A percentile compares a stretch with the other conserved stretches of the same genome.
Conservation (phyloP, 1,139 yeast species). For the Blastobotrys ciferrii region DNA sequence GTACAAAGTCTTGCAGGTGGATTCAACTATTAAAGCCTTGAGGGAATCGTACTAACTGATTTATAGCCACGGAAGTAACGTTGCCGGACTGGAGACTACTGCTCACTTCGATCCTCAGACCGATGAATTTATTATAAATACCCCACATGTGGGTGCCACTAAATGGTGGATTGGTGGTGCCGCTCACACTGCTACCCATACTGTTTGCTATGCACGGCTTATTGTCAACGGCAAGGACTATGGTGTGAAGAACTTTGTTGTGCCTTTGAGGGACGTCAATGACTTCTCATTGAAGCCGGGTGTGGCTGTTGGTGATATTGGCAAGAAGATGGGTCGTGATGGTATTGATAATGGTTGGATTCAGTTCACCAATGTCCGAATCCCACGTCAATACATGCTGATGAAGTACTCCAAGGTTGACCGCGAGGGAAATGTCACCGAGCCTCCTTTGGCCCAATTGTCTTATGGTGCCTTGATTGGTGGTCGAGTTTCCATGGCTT, state of each 20-base stretch:
- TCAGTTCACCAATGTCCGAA: constrained; percentile 75
- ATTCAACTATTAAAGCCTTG: no score
- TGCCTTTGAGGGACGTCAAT: constrained; percentile 74
- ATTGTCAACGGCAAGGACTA: constrained; percentile 79
- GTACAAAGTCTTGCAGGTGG: no score
- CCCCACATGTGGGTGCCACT: constrained; percentile 89
- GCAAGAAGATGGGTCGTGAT: constrained; percentile 89
- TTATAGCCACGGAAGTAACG: constrained; percentile 79
- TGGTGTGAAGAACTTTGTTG: constrained; percentile 88
- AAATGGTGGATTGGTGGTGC: constrained; percentile 99
- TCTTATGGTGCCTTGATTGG: constrained; percentile 83
- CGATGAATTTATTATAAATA: constrained; percentile 71
- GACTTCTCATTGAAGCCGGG: constrained; percentile 73
- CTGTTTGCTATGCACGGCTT: constrained; percentile 77
- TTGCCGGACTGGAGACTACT: constrained; percentile 88
- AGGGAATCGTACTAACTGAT: not conserved
- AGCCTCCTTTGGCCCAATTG: constrained; percentile 78
- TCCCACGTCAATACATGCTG: constrained; percentile 81
- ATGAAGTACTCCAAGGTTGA: constrained; percentile 76
- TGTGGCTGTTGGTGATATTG: constrained; percentile 83
- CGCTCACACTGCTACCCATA: constrained; percentile 87
- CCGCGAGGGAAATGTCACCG: constrained; percentile 60
- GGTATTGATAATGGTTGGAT: constrained; percentile 87
- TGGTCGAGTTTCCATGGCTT: constrained; percentile 88
- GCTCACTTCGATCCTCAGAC: constrained; percentile 69